Evolutionary conservation across 2,329 filamentous ascomycete species (phyloP).

Genomic region (Bipolaris bicolor): DNA sequence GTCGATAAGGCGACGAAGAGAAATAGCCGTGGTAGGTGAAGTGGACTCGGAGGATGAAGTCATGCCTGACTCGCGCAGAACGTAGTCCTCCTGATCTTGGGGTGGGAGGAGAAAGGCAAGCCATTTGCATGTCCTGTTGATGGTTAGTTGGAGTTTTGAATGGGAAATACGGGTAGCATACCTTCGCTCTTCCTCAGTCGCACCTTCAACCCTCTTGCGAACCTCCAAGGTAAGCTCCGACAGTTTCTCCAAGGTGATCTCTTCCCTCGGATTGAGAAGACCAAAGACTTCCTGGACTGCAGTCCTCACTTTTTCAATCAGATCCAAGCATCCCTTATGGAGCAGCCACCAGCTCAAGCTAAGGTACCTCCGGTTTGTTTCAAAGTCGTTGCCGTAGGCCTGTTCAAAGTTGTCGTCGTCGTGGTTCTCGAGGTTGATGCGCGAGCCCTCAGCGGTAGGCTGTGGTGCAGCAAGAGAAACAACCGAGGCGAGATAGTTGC

Average conservation of each 20-base stretch:
- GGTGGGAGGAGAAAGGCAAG: conserved; percentile 83
- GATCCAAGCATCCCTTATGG: conserved; percentile 83
- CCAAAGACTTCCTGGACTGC: conserved; percentile 91
- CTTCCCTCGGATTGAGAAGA: conserved; percentile 84
- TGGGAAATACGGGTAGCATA: conserved; percentile 34
- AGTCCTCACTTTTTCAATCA: conserved; percentile 80
- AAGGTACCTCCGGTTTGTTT: conserved; percentile 92
- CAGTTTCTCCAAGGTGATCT: conserved; percentile 80
- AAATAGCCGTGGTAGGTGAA: conserved; percentile 54
- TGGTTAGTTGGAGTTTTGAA: conserved; percentile 15
- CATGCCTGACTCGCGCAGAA: conserved; percentile 86
- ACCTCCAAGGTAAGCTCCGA: conserved; percentile 82
- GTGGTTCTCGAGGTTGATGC: conserved; percentile 89
- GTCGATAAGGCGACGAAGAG: conserved; percentile 83
- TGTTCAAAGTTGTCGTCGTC: conserved; percentile 86
- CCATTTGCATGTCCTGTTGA: conserved; percentile 68
- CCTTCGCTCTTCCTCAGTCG: conserved; percentile 67
- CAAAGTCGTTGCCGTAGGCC: conserved; percentile 88
- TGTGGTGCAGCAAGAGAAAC: conserved; percentile 80
- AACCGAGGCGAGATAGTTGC: conserved; percentile 95
- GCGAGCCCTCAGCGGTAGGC: conserved; percentile 68
- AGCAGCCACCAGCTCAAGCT: conserved; percentile 99
- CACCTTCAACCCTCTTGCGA: conserved; percentile 82
- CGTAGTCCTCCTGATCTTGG: conserved; percentile 76
- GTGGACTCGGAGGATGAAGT: conserved; percentile 49